Evolutionary conservation across 768 basidiomycete genomes (phyloP), one percentile per base, ranked within the genome.

Genomic region (Agaricus blazei): DNA sequence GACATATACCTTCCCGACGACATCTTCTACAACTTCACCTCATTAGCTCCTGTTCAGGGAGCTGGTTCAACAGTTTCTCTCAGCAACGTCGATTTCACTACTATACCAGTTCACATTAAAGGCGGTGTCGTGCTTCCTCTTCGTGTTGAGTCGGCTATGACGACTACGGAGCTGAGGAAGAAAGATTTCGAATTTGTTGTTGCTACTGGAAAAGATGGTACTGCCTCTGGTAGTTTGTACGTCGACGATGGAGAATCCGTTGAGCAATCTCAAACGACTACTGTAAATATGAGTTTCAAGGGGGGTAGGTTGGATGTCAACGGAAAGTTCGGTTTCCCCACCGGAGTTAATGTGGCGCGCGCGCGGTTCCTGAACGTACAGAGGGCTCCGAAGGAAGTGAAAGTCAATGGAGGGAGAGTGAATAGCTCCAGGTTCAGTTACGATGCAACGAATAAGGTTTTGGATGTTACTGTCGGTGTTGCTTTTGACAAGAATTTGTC

Each of bases 191-290:
- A 85, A 65, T 66, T 88, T 51, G 70, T 87, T 40, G 79, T 87
- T 31, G 87, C 85, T 0, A 83, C 83, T 1, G 73, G 73, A 9
- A 56, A 60, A n/a, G 65, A 74, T n/a, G 84, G 82, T 12, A 67
- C 60, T 0, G 86, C 87, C 0, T 58, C 61, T 4, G 86, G 85
- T 1, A 43, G 62, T 38, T 70, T 88, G 38, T 86, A 88, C 64
- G 59, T 84, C 36, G 87, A 88, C 62, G 85, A 88, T 57, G 85
- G 87, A 11, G 80, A 79, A 43, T 82, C 80, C 6, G 65, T 79
- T 46, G 58, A 51, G 3, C 74, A 66, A 26, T n/a, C 63, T 19
- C 41, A 60, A 1, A 63, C 64, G 46, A 78, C 77, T 26, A 38
- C 61, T 8, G 63, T 76, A 37, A 58, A 63, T 37, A 68, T 78